A percentile compares a stretch with the other conserved stretches of the same genome.
Evolutionary conservation across 495 filamentous ascomycete genomes (phyloP).

Genomic region (Extremus antarcticus): DNA sequence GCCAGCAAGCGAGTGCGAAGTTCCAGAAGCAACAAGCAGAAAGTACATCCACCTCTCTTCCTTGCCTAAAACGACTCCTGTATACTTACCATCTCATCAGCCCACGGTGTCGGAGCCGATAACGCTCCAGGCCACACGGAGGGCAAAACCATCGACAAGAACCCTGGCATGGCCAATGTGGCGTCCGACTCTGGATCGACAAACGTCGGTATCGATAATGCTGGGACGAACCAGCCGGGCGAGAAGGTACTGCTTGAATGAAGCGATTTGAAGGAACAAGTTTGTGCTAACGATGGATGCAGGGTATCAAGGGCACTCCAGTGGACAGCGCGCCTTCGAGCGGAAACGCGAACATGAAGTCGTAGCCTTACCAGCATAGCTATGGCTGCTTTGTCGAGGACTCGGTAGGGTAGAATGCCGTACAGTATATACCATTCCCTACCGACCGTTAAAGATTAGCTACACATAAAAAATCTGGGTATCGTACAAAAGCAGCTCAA

Average conservation of each 20-base stretch:
- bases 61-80: too few species aligned
- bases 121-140: slow-evolving; percentile 19
- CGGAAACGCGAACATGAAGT: slow-evolving; percentile 12
- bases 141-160: slow-evolving; percentile 7
- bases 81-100: background rate
- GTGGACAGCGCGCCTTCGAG: slow-evolving; percentile 4
- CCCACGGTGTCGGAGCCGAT: slow-evolving; percentile 15
- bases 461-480: background rate
- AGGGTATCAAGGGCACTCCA: slow-evolving; percentile 9
- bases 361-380: background rate
- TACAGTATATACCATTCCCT: background rate
- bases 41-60: background rate
- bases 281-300: background rate
- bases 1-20: slow-evolving; percentile 13
- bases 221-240: slow-evolving; percentile 14
- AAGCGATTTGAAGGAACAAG: background rate
- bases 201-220: slow-evolving; percentile 8
- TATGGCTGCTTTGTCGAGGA: too few species aligned
- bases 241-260: slow-evolving; percentile 7
- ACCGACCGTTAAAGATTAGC: background rate
- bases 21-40: slow-evolving; percentile 13
- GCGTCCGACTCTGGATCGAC: slow-evolving; percentile 15
- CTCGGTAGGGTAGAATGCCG: too few species aligned
- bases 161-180: slow-evolving; percentile 15
- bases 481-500: background rate